Percentiles rank a stretch among this genome's conserved stretches.
Evolutionary conservation across 768 basidiomycete species (phyloP).

Genomic region (Xerocomus potaroensis): DNA sequence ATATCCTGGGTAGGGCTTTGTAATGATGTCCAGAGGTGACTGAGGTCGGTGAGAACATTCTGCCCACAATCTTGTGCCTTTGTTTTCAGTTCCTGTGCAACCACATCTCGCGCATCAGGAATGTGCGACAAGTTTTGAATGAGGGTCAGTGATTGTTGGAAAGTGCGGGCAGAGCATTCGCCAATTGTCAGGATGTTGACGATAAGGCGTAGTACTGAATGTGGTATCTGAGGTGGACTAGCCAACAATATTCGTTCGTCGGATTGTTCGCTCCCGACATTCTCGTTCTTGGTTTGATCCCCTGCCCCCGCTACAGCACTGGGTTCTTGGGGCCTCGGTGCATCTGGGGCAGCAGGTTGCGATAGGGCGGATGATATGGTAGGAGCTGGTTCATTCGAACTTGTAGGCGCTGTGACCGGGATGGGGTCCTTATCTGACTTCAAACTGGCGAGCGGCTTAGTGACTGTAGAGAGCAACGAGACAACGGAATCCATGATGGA

Average conservation of each 20-base stretch:
- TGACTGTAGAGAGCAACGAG: constrained; percentile 80
- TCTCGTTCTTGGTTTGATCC: constrained; percentile 24
- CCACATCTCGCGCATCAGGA: constrained; percentile 82
- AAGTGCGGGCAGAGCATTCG: constrained; percentile 95
- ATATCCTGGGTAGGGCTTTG: constrained; percentile 52
- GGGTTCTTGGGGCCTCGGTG: constrained; percentile 13
- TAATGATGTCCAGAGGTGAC: constrained; percentile 65
- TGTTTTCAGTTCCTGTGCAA: constrained; percentile 80
- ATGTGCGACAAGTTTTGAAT: constrained; percentile 91
- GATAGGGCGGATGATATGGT: constrained; percentile 3
- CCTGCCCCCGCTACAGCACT: constrained; percentile 9
- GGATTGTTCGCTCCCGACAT: constrained; percentile 13
- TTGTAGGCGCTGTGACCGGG: constrained; percentile 17
- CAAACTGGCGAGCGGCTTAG: constrained; percentile 70
- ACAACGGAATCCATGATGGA: constrained; percentile 94
- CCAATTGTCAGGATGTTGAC: constrained; percentile 97
- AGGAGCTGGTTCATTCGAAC: constrained; percentile 13
- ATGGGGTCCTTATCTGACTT: constrained; percentile 43
- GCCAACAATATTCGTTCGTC: constrained; percentile 53
- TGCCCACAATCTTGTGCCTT: constrained; percentile 89
- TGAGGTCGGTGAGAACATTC: constrained; percentile 68
- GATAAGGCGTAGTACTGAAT: constrained; percentile 79
- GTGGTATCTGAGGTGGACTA: constrained; percentile 80
- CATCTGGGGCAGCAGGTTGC: constrained; percentile 7
- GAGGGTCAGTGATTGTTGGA: constrained; percentile 86